Conservation (phyloP, 140 eudicot species). For the Flaveria floridana region DNA sequence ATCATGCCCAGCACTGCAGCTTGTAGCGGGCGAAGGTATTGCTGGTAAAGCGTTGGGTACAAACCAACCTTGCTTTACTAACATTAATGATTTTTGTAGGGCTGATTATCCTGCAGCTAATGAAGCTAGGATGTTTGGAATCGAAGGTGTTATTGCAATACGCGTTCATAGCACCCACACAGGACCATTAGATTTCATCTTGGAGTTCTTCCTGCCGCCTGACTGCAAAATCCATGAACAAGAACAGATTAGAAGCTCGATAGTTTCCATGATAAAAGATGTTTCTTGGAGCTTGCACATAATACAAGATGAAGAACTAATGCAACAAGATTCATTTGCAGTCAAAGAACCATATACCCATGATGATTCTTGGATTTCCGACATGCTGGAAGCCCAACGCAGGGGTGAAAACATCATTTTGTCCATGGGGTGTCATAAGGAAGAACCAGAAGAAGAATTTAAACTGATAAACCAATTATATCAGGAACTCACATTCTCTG, state of each 20-base stretch:
- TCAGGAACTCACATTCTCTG: constrained; percentile 27
- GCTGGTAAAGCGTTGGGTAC: constrained; percentile 62
- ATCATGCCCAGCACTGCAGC: constrained; percentile 48
- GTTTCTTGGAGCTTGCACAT: constrained; percentile 42
- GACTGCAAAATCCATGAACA: constrained; percentile 49
- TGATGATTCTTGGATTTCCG: constrained; percentile 52
- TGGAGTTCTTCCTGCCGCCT: constrained; percentile 54
- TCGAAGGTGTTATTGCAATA: constrained; percentile 48
- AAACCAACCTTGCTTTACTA: constrained; percentile 61
- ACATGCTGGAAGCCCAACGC: constrained; percentile 54
- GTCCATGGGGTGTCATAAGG: constrained; percentile 52
- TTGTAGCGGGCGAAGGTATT: constrained; percentile 53
- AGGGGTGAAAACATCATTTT: constrained; percentile 54
- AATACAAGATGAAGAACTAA: constrained; percentile 34
- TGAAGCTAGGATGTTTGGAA: constrained; percentile 47
- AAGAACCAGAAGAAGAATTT: constrained; percentile 60
- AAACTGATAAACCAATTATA: constrained; percentile 36
- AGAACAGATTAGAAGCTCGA: constrained; percentile 31
- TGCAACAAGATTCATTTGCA: constrained; percentile 25
- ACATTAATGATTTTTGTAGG: constrained; percentile 54
- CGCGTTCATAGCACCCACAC: constrained; percentile 46
- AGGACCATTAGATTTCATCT: constrained; percentile 40
- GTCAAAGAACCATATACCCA: constrained; percentile 26
- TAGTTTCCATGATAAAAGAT: constrained; percentile 33
- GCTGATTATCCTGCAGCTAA: constrained; percentile 56